Base-by-base conservation (phyloP, 2,329 filamentous ascomycete genomes). In the Fusarium camptoceras region DNA sequence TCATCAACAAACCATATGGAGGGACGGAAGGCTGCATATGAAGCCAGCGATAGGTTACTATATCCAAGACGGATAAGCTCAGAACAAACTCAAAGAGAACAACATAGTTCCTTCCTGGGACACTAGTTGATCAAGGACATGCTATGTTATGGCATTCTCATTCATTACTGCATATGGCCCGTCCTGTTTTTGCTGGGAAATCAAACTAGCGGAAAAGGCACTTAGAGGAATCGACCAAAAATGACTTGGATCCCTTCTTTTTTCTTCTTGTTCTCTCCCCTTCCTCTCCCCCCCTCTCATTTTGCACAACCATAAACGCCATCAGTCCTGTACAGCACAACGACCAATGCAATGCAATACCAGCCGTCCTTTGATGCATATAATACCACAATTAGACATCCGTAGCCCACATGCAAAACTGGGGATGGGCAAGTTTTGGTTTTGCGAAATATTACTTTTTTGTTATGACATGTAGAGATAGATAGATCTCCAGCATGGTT, bases 331-430 rank as follows among this genome's bases (percentile, higher is more conserved):
- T 71, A 70, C 68, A 76, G 59, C 64, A 70, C 58, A 64, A 71
- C 65, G 66, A 73, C 68, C 74, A 66, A 75, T 76, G 73, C 73
- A 73, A 77, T 76, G 72, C 73, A 75, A 73, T 68, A 71, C 71
- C 67, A 72, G 59, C 73, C 73, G 48, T 68, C 69, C 73, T 69
- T 30, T 54, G 64, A 76, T 75, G 73, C 72, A 73, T 60, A 75
- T 80, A 74, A 79, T 82, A 77, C 78, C 77, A 77, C 76, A 60
- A 76, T 77, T 74, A 56, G 71, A 69, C 70, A 66, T 68, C 75
- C 69, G 55, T 76, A 70, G 70, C 73, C 71, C 68, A 68, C 72
- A 59, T 63, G 61, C 63, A 66, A 68, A 66, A 67, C 53, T 64
- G 31, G 31, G 28, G 28, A 44, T 42, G 34, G 63, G 55, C 48